Conservation (phyloP, 2,329 filamentous ascomycete genomes). For the Fusarium irregulare region DNA sequence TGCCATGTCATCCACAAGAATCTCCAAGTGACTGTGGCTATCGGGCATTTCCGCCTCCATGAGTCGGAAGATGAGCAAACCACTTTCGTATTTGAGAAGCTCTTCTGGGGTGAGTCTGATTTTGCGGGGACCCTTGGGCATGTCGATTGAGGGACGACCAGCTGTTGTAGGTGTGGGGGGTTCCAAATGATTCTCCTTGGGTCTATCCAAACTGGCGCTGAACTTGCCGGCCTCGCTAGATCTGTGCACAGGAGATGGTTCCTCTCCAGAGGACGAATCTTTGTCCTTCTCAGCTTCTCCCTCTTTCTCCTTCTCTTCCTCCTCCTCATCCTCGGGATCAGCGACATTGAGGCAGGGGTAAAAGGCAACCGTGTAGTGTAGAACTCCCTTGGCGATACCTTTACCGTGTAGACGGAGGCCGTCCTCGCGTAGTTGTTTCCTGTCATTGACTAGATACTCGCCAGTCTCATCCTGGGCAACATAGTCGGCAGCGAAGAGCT, state of each 20-base stretch:
- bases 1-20: slow-evolving; percentile 93
- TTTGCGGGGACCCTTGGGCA: slow-evolving; percentile 73
- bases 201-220: slow-evolving; percentile 52
- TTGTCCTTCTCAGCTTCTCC: slow-evolving; percentile 37
- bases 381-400: slow-evolving; percentile 78
- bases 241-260: slow-evolving; percentile 25
- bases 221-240: slow-evolving; percentile 58
- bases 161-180: slow-evolving; percentile 53
- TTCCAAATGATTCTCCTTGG: slow-evolving; percentile 37
- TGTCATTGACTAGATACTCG: slow-evolving; percentile 82
- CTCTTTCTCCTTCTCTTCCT: slow-evolving; percentile 57
- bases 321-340: slow-evolving; percentile 88
- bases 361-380: slow-evolving; percentile 88
- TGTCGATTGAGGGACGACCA: slow-evolving; percentile 59
- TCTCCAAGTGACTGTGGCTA: slow-evolving; percentile 80
- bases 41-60: slow-evolving; percentile 88
- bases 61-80: slow-evolving; percentile 92
- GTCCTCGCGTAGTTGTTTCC: slow-evolving; percentile 74
- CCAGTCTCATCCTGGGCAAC: slow-evolving; percentile 81
- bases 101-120: slow-evolving; percentile 83
- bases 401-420: slow-evolving; percentile 80
- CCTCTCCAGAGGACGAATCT: slow-evolving; percentile 32
- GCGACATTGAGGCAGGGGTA: slow-evolving; percentile 88
- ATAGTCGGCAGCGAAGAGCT: slow-evolving; percentile 82
- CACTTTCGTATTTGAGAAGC: slow-evolving; percentile 86